Base-by-base conservation (phyloP, 2,329 filamentous ascomycete genomes). In the Epichloe coenophiala region DNA sequence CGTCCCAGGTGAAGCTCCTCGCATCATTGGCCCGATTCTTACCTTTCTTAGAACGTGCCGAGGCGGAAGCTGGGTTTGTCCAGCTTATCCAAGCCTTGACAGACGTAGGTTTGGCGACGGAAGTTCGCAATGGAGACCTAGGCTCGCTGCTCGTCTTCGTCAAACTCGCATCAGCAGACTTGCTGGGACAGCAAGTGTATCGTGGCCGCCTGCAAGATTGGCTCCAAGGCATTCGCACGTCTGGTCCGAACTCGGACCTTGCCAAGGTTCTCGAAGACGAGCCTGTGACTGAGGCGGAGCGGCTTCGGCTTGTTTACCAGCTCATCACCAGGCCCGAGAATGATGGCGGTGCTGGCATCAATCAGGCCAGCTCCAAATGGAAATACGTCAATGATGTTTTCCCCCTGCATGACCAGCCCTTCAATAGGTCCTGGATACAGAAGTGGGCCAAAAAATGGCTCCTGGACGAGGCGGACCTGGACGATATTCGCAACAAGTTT, bases 171-270 rank as follows among this genome's bases (percentile, higher is more conserved):
- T 89, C 88, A 21, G 76, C 84, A 54, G 75, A 81, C 58, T 80
- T 89, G 56, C 75, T 98, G 53, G 79, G 78, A 53, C 81, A 83
- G 56, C 87, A 95, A 60, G 78, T 95, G 47, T 94, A 95, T 67
- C 81, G 88, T 56, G 87, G 86, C 51, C 81, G 93, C 56, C 83
- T 96, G 17, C 86, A 89, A 63, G 93, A 97, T 68, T 98, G 90
- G 88, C 80, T 97, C 36, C 85, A 93, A 63, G 89, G 90, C 48
- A 84, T 96, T 50, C 83, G 88, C 55, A 77, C 86, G 47, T 78
- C 80, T 19, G 82, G 88, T 37, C 91, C 91, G 0, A 77, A 81
- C 51, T 83, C 81, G 61, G 82, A 94, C 57, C 80, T 88, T 17
- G 70, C 77, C 45, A 73, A 80, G 53, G 78, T 83, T 13, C 77